Evolutionary conservation across 148 eudicot genomes (phyloP), one percentile per base, ranked within the genome.

Genomic region (Fagopyrum esculentum): DNA sequence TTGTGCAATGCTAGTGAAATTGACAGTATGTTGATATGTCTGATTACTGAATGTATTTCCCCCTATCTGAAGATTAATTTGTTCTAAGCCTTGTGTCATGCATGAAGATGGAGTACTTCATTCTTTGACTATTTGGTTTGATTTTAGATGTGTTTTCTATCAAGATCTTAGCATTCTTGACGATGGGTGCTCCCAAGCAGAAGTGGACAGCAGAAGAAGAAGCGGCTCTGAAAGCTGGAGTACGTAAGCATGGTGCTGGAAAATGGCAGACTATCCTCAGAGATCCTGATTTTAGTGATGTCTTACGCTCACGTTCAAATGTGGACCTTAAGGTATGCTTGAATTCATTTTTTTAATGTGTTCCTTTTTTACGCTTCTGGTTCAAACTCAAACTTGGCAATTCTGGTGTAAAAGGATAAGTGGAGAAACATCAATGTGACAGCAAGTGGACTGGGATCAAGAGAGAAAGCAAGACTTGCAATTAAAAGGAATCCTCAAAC

Each of bases 181-280:
- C 71, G 56, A 91, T 90, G 97, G 96, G 96, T 78, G 96, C 96
- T 70, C 93, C 93, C 73, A 94, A 88, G 81, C 89, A 83, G 82
- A 94, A 90, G 86, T 94, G 98, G 98, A 90, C 96, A 30, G 73
- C 97, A 4, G 96, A 85, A 82, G 98, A 95, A 86, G 98, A 95
- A 84, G 90, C 88, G 74, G 97, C 98, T 64, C 91, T 95, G 6
- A 95, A 86, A 90, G 91, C 96, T 79, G 97, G 96, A 55, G 84
- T 92, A 57, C 77, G 81, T 44, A 92, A 86, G 86, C 86, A 92
- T 83, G 97, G 98, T 73, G 63, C 85, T 54, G 98, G 97, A 22
- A 92, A 90, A 79, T 94, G 98, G 98, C 89, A 90, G 80, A 84
- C 88, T 72, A 92, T 95, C 56, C 96, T 92, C 10, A 92, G 86